Conservation (phyloP, 106 monocot genomes). For the Ottelia alismoides region DNA sequence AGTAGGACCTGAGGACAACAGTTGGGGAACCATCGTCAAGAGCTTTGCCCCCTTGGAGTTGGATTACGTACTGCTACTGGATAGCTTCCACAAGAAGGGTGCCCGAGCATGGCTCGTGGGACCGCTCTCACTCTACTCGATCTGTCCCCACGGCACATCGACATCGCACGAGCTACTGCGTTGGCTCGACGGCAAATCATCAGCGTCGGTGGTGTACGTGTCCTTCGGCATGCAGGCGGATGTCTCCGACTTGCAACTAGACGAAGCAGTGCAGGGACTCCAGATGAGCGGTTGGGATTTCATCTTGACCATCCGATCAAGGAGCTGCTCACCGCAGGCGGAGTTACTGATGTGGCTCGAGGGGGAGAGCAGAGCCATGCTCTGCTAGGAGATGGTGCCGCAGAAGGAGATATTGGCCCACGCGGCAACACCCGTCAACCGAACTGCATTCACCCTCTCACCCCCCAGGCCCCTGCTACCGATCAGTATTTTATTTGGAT, state of each 20-base stretch:
- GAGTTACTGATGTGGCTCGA: not conserved
- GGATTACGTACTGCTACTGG: constrained; percentile 19
- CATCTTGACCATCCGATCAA: not conserved
- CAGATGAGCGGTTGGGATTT: constrained; percentile 3
- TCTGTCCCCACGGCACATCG: no score
- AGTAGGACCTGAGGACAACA: not conserved
- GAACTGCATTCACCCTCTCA: no score
- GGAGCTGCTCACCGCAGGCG: not conserved
- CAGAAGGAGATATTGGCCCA: not conserved
- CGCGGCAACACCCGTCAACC: no score
- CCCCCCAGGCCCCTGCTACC: no score
- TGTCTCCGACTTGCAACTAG: constrained; percentile 5
- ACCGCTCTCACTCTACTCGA: constrained; percentile 25
- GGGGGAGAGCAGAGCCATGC: not conserved
- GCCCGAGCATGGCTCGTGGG: constrained; percentile 36
- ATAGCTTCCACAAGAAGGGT: constrained; percentile 11
- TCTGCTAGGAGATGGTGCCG: not conserved
- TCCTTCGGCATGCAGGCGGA: constrained; percentile 12
- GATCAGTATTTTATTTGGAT: no score
- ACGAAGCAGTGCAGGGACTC: constrained; percentile 1
- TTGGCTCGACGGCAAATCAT: constrained; percentile 5
- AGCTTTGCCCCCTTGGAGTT: constrained; percentile 39
- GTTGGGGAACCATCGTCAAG: constrained; percentile 50
- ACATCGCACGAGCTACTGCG: no score
- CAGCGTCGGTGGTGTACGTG: constrained; percentile 11